Base-by-base conservation (phyloP, 495 filamentous ascomycete genomes). In the Cercophora newfieldiana region DNA sequence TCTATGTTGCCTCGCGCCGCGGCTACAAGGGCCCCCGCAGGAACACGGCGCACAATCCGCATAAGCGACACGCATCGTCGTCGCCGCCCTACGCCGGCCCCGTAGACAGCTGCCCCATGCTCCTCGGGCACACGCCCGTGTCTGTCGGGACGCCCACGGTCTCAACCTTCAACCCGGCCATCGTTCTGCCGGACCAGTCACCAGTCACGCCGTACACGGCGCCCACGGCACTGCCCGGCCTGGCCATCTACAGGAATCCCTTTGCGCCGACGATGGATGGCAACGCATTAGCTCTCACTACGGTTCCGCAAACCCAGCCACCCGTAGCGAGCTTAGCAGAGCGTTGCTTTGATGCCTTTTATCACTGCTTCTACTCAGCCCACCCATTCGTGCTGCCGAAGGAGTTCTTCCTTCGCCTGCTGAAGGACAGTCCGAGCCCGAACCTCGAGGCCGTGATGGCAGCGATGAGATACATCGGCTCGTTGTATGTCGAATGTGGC, bases 401-500 rank as follows among this genome's bases (percentile, higher is more conserved):
- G 69, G 73, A 79, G 18, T 69, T 77, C 55, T 77, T 84, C 26
- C 65, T 83, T 56, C 77, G 75, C 49, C 60, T 83, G 61, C 69
- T 79, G 3, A 82, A 85, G 62, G 77, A 82, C 18, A 69, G 69
- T 56, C 54, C 66, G 0, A 67, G 60, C 5, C 72, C 76, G 25
- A 75, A 79, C 26, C 56, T 83, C 29, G 72, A 74, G 47, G 71
- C 78, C 65, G 67, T 86, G 3, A 71, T 88, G 50, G 80, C 88
- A 26, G 89, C 89, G 25, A 90, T 92, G 76, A 82, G 88, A 58
- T 92, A 87, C 76, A 82, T 92, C 30, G 89, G 88, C 49, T 88
- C 88, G 0, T 83, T 86, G 67, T 90, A 85, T 65, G 66, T 84
- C 37, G 77, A 80, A 31, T 80, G 83, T n/a, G 81, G 81, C 33